Percentiles rank a stretch among this genome's conserved stretches.
phyloP scores from a whole-genome alignment of 768 basidiomycete species.

The Xerocomellus dryophilus region DNA sequence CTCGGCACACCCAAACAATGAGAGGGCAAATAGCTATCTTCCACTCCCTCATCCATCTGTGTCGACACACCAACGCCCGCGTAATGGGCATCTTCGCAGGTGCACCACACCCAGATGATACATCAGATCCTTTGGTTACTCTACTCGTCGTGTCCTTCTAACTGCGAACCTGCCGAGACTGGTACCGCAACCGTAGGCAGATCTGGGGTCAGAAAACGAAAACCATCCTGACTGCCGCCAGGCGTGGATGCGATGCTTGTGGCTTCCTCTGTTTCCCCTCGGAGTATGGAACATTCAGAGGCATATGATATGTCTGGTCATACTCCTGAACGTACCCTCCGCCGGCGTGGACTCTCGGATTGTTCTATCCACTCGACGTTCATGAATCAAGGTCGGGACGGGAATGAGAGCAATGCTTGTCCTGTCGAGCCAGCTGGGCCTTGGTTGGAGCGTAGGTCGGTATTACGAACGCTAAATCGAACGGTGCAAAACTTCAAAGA shows the following conservation, averaged over 20 bases:
- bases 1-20: slow-evolving; percentile 28
- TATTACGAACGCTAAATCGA: slow-evolving; percentile 52
- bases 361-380: slow-evolving; percentile 91
- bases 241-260: slow-evolving; percentile 81
- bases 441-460: slow-evolving; percentile 44
- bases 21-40: too few species aligned
- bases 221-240: slow-evolving; percentile 46
- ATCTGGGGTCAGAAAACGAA: slow-evolving; percentile 14
- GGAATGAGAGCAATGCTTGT: background rate
- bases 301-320: slow-evolving; percentile 46
- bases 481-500: slow-evolving; percentile 51
- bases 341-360: slow-evolving; percentile 82
- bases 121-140: slow-evolving; percentile 72
- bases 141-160: slow-evolving; percentile 35
- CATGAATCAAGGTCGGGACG: slow-evolving; percentile 48
- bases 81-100: slow-evolving; percentile 94
- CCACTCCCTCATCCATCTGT: slow-evolving; percentile 12
- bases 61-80: slow-evolving; percentile 19
- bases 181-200: slow-evolving; percentile 18
- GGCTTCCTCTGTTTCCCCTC: slow-evolving; percentile 29
- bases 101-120: slow-evolving; percentile 50
- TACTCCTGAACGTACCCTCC: slow-evolving; percentile 64
- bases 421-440: slow-evolving; percentile 14
- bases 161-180: slow-evolving; percentile 16
- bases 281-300: slow-evolving; percentile 34